Conservation (phyloP, 108 stramenopile genomes). For the Mediolabrus comicus region DNA sequence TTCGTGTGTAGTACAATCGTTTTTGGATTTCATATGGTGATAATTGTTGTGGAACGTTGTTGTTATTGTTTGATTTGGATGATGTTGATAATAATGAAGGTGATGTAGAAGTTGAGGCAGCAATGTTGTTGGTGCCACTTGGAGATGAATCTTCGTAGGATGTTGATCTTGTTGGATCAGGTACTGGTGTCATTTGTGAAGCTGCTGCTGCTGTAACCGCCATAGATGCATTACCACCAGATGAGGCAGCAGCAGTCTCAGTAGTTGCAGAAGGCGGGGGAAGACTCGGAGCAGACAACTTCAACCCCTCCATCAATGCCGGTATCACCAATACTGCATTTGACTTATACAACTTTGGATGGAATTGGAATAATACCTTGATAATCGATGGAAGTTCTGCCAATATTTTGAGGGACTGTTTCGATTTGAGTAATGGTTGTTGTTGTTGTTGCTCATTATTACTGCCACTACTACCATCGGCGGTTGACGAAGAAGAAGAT, state of each 20-base stretch:
- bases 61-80: neutral
- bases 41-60: neutral
- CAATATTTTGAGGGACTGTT: neutral
- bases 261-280: neutral
- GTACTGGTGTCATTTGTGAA: neutral
- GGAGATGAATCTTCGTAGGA: neutral
- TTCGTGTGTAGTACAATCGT: neutral
- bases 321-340: neutral
- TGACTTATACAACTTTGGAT: neutral
- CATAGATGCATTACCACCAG: neutral
- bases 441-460: too few species aligned
- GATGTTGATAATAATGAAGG: slow-evolving; percentile 2
- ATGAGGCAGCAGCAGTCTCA: neutral
- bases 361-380: neutral
- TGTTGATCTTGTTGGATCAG: neutral
- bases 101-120: neutral
- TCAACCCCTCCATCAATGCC: neutral
- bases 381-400: neutral
- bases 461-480: too few species aligned
- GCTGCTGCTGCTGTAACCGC: neutral
- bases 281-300: neutral
- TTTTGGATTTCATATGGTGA: neutral
- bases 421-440: neutral
- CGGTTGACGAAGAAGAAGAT: neutral
- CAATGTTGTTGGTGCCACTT: too few species aligned